Evolutionary conservation across 495 filamentous ascomycete genomes (phyloP).

Genomic region (Penicillium cosmopolitanum): DNA sequence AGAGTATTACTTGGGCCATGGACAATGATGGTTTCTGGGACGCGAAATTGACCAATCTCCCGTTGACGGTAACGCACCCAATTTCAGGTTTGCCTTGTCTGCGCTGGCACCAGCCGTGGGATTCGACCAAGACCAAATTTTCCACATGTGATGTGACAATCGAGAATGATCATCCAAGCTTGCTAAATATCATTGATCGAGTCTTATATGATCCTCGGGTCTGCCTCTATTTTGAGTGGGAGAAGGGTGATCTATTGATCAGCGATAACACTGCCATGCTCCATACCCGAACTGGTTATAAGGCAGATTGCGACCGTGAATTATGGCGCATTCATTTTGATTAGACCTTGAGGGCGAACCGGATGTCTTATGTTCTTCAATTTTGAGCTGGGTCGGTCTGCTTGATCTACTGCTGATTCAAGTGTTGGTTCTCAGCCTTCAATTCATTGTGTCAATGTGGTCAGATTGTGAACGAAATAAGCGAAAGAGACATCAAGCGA

Average conservation of each 20-base stretch:
- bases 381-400: neutral
- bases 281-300: constrained; percentile 55
- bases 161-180: constrained; percentile 39
- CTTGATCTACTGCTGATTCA: neutral
- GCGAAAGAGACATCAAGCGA: neutral
- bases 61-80: constrained; percentile 54
- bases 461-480: constrained; percentile 3
- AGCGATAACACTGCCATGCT: constrained; percentile 56
- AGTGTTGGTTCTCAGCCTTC: neutral
- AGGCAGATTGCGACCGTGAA: constrained; percentile 44
- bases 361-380: neutral
- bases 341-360: constrained; percentile 12
- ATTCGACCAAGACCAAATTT: constrained; percentile 50
- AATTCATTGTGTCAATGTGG: neutral
- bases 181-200: constrained; percentile 35
- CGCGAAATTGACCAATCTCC: constrained; percentile 42
- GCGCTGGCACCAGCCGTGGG: constrained; percentile 61
- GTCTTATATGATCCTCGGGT: constrained; percentile 56
- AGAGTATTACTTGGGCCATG: constrained; percentile 45
- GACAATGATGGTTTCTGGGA: constrained; percentile 45
- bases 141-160: constrained; percentile 49
- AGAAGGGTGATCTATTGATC: constrained; percentile 58
- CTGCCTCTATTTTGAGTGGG: constrained; percentile 50
- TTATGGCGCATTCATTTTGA: constrained; percentile 56
- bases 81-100: constrained; percentile 46